A percentile compares a stretch with the other conserved stretches of the same genome.
Conservation (phyloP, 202 grass and related monocot genomes). For the Elaeis oleifera region DNA sequence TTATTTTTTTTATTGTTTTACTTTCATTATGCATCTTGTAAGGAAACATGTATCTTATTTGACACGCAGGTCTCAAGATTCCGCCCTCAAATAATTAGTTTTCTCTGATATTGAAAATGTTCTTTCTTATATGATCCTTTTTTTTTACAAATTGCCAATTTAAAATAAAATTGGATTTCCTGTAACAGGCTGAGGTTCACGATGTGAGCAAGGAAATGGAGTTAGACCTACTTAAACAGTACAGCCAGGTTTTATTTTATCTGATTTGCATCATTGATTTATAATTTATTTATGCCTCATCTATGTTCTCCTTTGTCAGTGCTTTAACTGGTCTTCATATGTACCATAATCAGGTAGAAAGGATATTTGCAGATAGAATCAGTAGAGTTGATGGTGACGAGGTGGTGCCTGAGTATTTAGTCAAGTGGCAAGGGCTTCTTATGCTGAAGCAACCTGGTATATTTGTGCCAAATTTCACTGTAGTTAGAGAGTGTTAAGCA, state of each 20-base stretch:
- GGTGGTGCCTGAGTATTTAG: constrained; percentile 87
- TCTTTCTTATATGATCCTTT: too few relatives aligned
- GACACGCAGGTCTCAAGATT: too few relatives aligned
- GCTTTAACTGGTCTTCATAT: constrained; percentile 28
- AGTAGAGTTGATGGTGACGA: constrained; percentile 70
- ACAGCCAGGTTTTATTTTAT: constrained; percentile 70
- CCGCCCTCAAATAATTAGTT: too few relatives aligned
- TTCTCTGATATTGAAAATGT: too few relatives aligned
- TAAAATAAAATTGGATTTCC: constrained; percentile 8
- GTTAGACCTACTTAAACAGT: constrained; percentile 93
- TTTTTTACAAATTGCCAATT: too few relatives aligned
- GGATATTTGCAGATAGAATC: constrained; percentile 98
- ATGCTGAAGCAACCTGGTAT: constrained; percentile 99
- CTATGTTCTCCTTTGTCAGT: constrained; percentile 2
- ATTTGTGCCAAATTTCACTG: constrained; percentile 6
- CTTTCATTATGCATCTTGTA: too few relatives aligned
- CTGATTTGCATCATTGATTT: background rate
- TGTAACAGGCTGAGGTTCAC: constrained; percentile 82
- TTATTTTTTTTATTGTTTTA: too few relatives aligned
- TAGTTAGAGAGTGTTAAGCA: too few relatives aligned
- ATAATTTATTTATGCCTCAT: constrained; percentile 5
- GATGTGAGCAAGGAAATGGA: constrained; percentile 99
- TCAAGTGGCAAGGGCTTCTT: constrained; percentile 99
- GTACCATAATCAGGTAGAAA: constrained; percentile 77
- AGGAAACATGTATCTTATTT: too few relatives aligned